Base-by-base conservation (phyloP, 805 yeast genomes). In the Barnettozyma populi region DNA sequence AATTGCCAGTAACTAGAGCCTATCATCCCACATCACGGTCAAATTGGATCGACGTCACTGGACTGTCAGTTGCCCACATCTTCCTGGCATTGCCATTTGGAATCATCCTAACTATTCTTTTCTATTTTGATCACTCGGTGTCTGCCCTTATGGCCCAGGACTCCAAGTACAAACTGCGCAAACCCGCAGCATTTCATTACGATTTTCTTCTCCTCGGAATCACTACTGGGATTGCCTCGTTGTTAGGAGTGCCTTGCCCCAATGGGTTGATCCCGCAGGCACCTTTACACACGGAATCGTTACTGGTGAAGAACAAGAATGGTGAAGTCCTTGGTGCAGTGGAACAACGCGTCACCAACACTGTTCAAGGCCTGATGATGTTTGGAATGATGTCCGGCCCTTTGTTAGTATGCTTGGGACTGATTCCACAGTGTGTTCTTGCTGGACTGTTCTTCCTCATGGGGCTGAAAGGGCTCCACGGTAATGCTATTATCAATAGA, bases 221-320 rank as follows among this genome's bases (percentile, higher is more conserved):
- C 7, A 84, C 90, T 5, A 94, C 98, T 0, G 95, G 96, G 0
- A 64, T 92, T 1, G 74, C 96, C 3, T 98, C 98, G 0, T 65
- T 92, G 1, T 60, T 92, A 10, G 99, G 98, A 0, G 74, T 94
- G 2, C 99, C 98, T 0, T 90, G 97, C 2, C 98, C 98, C 0
- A 94, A 94, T 66, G 99, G 99, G 0, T 71, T 92, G 29, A 92
- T 92, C 39, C 99, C 99, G 1, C 99, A 92, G 64, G 98, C 99
- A 0, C 98, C 98, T 2, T 62, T 94, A 32, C 99, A 92, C 57
- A 90, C 98, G 0, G 78, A 76, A 37, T 79, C 96, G 0, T 66
- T 92, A 27, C 76, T 88, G 37, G 80, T 86, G 5, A 62, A 64
- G 9, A 69, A 69, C 13, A 51, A 48, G 27, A 27, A 48, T 14